Conservation (phyloP, 306 rosid species). For the Trifolium pratense region DNA sequence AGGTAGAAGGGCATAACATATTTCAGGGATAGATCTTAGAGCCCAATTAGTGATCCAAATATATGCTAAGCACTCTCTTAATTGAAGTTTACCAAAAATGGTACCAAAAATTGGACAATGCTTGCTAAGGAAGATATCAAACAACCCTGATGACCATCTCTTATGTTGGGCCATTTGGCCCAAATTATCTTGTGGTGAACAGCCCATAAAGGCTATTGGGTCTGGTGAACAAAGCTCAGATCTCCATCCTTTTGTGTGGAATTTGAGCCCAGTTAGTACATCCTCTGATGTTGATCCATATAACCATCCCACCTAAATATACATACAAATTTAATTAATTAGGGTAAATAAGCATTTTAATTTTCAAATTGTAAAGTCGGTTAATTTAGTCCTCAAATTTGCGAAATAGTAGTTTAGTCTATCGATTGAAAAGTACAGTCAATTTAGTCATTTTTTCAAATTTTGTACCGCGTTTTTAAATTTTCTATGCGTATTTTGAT, state of each 20-base stretch:
- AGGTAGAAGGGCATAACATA: slow-evolving; percentile 59
- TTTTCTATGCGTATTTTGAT: too few species aligned
- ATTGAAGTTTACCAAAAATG: slow-evolving; percentile 56
- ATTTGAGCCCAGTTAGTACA: slow-evolving; percentile 53
- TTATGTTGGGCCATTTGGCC: slow-evolving; percentile 55
- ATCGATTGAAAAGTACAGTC: too few species aligned
- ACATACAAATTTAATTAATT: too few species aligned
- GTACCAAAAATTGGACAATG: slow-evolving; percentile 55
- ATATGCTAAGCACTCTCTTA: slow-evolving; percentile 61
- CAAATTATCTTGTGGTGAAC: slow-evolving; percentile 53
- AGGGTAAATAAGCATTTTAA: too few species aligned
- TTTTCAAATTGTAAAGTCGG: too few species aligned
- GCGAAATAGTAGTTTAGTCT: too few species aligned
- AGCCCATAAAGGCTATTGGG: slow-evolving; percentile 63
- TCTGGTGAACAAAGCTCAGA: slow-evolving; percentile 49
- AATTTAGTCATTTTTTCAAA: too few species aligned
- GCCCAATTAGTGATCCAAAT: slow-evolving; percentile 50
- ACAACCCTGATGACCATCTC: slow-evolving; percentile 66
- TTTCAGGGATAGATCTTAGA: slow-evolving; percentile 52
- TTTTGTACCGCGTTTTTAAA: too few species aligned
- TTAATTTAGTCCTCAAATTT: too few species aligned
- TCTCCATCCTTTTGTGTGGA: slow-evolving; percentile 71
- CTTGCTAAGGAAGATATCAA: slow-evolving; percentile 53
- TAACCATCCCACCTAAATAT: slow-evolving; percentile 49
- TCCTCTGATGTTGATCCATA: slow-evolving; percentile 72